phyloP scores from a whole-genome alignment of 176 grass and related monocot genomes.

The Microstegium vimineum region DNA sequence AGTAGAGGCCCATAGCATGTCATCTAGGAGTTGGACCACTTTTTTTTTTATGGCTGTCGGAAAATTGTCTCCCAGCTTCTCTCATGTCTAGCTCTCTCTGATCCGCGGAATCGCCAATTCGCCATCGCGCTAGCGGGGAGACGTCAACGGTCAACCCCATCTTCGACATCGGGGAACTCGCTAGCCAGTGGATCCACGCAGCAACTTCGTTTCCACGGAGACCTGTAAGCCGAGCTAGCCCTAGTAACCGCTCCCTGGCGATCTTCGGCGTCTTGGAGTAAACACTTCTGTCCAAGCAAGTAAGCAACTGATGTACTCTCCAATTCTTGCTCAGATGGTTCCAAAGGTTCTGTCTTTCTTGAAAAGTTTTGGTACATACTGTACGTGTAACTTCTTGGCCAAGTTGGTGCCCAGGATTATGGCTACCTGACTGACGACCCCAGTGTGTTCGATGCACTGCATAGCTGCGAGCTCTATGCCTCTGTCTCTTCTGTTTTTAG shows the following conservation, averaged over 20 bases:
- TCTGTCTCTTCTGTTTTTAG: no score
- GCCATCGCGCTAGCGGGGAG: neutral
- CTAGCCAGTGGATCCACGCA: neutral
- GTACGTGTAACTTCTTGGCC: neutral
- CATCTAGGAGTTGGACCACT: no score
- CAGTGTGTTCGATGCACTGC: slow-evolving; percentile 8
- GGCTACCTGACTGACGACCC: neutral
- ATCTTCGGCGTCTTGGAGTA: neutral
- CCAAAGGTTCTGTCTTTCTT: neutral
- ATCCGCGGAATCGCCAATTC: neutral
- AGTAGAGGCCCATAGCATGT: no score
- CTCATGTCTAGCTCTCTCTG: neutral
- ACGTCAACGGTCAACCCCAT: neutral
- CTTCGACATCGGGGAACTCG: neutral
- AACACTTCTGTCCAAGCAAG: neutral
- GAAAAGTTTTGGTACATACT: neutral
- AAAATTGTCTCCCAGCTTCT: no score
- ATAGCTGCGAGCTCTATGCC: neutral
- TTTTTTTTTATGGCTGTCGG: no score
- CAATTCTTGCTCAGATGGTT: neutral
- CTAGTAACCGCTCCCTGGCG: no score
- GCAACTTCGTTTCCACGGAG: neutral
- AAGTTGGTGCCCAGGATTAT: neutral
- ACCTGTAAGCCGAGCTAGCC: neutral
- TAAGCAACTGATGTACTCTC: neutral